Percentiles rank a stretch among this genome's conserved stretches.
These are phyloP conservation scores for Aciculosporium take DNA, from an alignment of 2,329 filamentous ascomycete species.

Conservation along the genomic window DNA sequence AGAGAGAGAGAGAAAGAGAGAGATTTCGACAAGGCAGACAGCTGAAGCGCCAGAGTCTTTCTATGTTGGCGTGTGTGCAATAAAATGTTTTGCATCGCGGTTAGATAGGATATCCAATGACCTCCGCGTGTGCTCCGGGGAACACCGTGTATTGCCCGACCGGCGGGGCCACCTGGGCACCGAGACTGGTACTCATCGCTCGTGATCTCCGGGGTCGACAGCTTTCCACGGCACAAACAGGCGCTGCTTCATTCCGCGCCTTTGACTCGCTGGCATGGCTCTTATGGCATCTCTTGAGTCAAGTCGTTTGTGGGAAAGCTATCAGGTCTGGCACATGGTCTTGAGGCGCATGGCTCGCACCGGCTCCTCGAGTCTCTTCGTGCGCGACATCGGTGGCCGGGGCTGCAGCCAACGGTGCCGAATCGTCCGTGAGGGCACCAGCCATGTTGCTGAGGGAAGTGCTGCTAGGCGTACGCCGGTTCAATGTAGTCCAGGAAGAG, in stretches of 20 bases:
- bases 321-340: slow-evolving; percentile 23
- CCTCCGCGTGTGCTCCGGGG: slow-evolving; percentile 22
- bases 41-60: not conserved
- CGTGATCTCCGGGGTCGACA: slow-evolving; percentile 22
- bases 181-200: slow-evolving; percentile 32
- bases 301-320: slow-evolving; percentile 13
- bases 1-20: not conserved
- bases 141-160: slow-evolving; percentile 34
- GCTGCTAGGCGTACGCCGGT: slow-evolving; percentile 39
- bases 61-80: not conserved
- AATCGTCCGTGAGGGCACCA: slow-evolving; percentile 16
- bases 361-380: slow-evolving; percentile 6
- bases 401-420: slow-evolving; percentile 16
- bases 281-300: slow-evolving; percentile 19
- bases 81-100: not conserved
- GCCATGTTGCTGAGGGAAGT: slow-evolving; percentile 26
- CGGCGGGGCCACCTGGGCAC: slow-evolving; percentile 25
- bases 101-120: slow-evolving; percentile 20
- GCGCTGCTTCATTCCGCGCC: slow-evolving; percentile 16
- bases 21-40: too few relatives aligned
- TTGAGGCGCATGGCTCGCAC: slow-evolving; percentile 11
- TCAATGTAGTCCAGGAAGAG: slow-evolving; percentile 39
- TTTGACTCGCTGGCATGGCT: slow-evolving; percentile 25
- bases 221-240: slow-evolving; percentile 17
- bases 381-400: slow-evolving; percentile 11